Conservation (phyloP, 2,329 filamentous ascomycete species). For the Botrytis squamosa region DNA sequence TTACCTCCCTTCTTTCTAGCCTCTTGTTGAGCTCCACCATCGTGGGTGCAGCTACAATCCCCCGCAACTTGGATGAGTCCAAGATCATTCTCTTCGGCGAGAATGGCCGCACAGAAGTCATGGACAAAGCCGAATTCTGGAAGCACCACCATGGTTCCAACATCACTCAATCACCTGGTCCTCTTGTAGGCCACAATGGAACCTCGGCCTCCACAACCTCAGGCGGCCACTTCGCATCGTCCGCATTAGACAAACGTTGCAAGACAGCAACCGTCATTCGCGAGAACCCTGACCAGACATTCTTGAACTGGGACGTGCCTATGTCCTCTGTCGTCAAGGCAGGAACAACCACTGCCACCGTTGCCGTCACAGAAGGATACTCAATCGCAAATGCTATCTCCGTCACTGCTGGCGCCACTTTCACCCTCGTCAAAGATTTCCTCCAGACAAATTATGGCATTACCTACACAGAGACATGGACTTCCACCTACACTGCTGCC, state of each 20-base stretch:
- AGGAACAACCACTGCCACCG: neutral
- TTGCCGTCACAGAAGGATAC: constrained; percentile 6
- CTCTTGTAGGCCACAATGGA: neutral
- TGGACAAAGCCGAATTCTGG: constrained; percentile 14
- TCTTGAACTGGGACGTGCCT: constrained; percentile 11
- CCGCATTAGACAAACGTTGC: neutral
- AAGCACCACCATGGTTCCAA: neutral
- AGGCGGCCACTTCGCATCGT: neutral
- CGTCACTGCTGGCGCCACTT: neutral
- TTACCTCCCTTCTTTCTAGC: neutral
- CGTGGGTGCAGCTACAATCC: neutral
- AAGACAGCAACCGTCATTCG: neutral
- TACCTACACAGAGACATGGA: constrained; percentile 1
- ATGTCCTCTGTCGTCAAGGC: constrained; percentile 12
- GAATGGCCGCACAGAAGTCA: constrained; percentile 10
- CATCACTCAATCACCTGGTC: neutral
- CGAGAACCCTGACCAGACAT: neutral
- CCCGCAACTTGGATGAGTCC: neutral
- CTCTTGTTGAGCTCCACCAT: constrained; percentile 15
- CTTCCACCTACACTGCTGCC: neutral
- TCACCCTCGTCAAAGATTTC: neutral
- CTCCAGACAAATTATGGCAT: neutral
- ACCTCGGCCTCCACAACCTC: neutral
- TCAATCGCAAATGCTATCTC: neutral
- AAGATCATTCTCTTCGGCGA: constrained; percentile 9